Evolutionary conservation across 768 basidiomycete genomes (phyloP), one percentile per base, ranked within the genome.

Genomic region (Lactifluus volemus): DNA sequence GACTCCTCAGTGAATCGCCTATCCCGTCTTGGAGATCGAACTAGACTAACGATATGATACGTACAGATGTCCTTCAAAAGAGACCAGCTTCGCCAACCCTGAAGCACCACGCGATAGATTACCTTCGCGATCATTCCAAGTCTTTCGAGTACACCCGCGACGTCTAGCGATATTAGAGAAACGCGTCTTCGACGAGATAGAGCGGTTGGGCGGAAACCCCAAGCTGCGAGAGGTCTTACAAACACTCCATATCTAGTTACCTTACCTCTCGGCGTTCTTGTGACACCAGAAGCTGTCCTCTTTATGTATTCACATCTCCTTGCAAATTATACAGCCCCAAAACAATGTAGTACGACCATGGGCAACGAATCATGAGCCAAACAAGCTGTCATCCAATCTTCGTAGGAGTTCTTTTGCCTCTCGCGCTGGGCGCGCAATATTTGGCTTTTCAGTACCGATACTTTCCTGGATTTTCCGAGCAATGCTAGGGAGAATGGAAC

Each of bases 41-140:
- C 21, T 38, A 50, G 19, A 25, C 10, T 49, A 3, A 29, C 53
- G 36, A 32, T 41, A 58, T 45, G 36, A 36, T 51, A 39, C 45
- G n/a, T 32, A 10, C 64, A 96, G 92, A 94, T 65, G 86, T 96
- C 34, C 83, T 98, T 4, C 89, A 94, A 69, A 92, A 96, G 74
- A 81, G 89, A 1, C 92, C 95, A 0, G 78, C 82, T 3, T 89
- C 88, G 0, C 84, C 87, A 1, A 88, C 88, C 0, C 78, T 92
- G 44, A 98, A 98, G 71, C 72, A 73, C 2, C 87, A 93, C 70
- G 81, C 86, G 1, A 91, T 98, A 57, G 73, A 79, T 17, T 94
- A 95, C 45, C 82, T 98, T 66, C 78, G 78, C 49, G 75, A 84
- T 25, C 79, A 80, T 36, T 98, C 94, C 0, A 79, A 82, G 49